Evolutionary conservation across 2,329 filamentous ascomycete species (phyloP), one percentile per base, ranked within the genome.

Genomic region (Penicillium sp.): DNA sequence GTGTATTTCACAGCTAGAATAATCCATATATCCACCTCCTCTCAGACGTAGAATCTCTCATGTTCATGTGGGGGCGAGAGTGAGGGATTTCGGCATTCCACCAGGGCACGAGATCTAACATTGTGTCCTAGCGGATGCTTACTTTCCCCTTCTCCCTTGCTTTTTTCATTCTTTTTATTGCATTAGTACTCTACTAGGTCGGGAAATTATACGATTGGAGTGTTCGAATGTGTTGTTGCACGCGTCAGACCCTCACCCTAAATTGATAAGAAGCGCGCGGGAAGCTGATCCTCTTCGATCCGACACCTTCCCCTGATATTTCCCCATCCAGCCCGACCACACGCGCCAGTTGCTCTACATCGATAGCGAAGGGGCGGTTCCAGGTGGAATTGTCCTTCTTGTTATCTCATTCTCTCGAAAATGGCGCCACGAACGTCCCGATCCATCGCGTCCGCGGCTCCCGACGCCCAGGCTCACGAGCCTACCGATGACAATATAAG

Each of bases 361-460:
- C 49, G 51, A 38, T 42, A 44, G 48, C 59, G 52, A 53, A 57
- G 50, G 61, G 58, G 58, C 61, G 23, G 49, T 56, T 58, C 38
- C 48, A 25, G 36, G 44, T 49, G 62, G 57, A 57, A 54, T 55
- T 51, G 58, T 55, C 55, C 58, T 57, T 52, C 49, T 61, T 47
- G 41, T 44, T 21, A 35, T 38, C 48, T 33, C 31, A 49, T 49
- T 41, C 19, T 29, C 52, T 53, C 55, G 58, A 66, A 62, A 55
- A 75, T 74, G 72, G 67, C 70, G 55, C 67, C 62, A 59, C 67
- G 61, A 65, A 64, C 64, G 53, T 63, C 65, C 60, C 62, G 60
- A 35, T 53, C 62, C 27, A 64, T 69, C 68, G 67, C 69, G 69
- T 72, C 73, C 63, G 68, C 68, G 57, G 70, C 70, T 59, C 65